Conservation (phyloP, 1,139 yeast species). For the Williopsis jadinii region DNA sequence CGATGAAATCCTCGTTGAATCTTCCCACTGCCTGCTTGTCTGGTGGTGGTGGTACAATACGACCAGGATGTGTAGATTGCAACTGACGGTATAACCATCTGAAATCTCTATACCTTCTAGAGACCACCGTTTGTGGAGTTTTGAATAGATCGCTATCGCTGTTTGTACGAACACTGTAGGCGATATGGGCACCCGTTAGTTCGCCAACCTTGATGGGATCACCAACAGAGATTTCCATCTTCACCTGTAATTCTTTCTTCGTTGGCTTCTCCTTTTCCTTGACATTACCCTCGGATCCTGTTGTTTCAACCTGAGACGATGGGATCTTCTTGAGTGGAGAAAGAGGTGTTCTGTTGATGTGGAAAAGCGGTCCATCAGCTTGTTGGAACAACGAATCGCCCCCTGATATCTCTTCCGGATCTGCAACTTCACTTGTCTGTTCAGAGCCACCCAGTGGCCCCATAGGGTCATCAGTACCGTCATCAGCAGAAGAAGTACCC, state of each 20-base stretch:
- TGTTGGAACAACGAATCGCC: slow-evolving; percentile 29
- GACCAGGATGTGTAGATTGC: slow-evolving; percentile 82
- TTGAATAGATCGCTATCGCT: slow-evolving; percentile 34
- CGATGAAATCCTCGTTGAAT: slow-evolving; percentile 82
- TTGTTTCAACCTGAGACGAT: slow-evolving; percentile 5
- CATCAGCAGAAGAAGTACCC: too few relatives aligned
- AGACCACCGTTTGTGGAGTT: slow-evolving; percentile 41
- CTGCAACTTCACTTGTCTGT: not conserved
- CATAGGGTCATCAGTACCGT: slow-evolving; percentile 22
- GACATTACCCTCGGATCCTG: slow-evolving; percentile 10
- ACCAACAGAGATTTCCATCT: slow-evolving; percentile 66
- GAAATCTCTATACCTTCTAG: slow-evolving; percentile 78
- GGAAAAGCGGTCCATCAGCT: slow-evolving; percentile 46
- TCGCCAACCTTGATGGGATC: slow-evolving; percentile 94
- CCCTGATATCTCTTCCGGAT: slow-evolving; percentile 10
- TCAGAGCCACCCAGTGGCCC: slow-evolving; percentile 36
- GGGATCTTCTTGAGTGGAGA: slow-evolving; percentile 14
- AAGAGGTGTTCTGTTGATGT: slow-evolving; percentile 27
- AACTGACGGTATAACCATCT: slow-evolving; percentile 86
- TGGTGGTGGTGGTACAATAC: slow-evolving; percentile 94
- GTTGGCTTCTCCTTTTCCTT: slow-evolving; percentile 14
- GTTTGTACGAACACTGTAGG: slow-evolving; percentile 67
- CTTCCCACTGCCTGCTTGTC: slow-evolving; percentile 90
- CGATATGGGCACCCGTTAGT: slow-evolving; percentile 80
- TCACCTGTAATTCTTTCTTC: slow-evolving; percentile 10